Evolutionary conservation across 176 grass and related monocot genomes (phyloP).

Genomic region (Zoysia pacifica): DNA sequence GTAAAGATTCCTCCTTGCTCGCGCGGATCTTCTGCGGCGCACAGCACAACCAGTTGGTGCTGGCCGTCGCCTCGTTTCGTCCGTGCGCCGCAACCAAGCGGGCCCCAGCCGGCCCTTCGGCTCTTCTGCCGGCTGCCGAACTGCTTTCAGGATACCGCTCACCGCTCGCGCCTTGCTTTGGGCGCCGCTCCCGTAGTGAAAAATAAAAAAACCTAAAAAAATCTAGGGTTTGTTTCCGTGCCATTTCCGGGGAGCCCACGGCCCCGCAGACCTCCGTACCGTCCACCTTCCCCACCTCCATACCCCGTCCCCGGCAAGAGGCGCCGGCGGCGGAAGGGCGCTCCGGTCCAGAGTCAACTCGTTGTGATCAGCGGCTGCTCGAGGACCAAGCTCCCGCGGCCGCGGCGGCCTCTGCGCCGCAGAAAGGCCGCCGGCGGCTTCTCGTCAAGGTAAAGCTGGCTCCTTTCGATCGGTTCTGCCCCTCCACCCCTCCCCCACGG

Average conservation of each 20-base stretch:
- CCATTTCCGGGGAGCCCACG: constrained; percentile 24
- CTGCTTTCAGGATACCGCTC: not conserved
- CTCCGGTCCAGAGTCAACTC: not conserved
- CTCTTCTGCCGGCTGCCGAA: not conserved
- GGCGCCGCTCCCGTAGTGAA: not conserved
- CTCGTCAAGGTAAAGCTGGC: constrained; percentile 13
- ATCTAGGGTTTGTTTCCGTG: constrained; percentile 43
- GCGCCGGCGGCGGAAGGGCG: not conserved
- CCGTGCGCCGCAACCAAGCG: not conserved
- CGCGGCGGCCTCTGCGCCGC: not conserved
- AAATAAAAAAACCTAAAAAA: not conserved
- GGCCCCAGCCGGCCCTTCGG: not conserved
- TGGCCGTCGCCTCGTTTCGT: not conserved
- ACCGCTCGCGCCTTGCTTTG: not conserved
- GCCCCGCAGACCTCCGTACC: not conserved
- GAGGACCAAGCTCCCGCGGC: constrained; percentile 10
- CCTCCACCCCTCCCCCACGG: not conserved
- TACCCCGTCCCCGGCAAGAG: too few relatives aligned
- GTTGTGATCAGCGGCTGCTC: not conserved
- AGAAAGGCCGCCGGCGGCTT: not conserved
- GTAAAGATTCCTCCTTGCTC: not conserved
- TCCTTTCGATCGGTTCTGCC: constrained; percentile 17
- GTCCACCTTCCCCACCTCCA: not conserved
- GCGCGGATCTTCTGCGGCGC: constrained; percentile 29
- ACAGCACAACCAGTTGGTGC: not conserved